A percentile compares a stretch with the other conserved stretches of the same genome.
phyloP scores from a whole-genome alignment of 2,329 filamentous ascomycete species.

The Curvularia spicifera region DNA sequence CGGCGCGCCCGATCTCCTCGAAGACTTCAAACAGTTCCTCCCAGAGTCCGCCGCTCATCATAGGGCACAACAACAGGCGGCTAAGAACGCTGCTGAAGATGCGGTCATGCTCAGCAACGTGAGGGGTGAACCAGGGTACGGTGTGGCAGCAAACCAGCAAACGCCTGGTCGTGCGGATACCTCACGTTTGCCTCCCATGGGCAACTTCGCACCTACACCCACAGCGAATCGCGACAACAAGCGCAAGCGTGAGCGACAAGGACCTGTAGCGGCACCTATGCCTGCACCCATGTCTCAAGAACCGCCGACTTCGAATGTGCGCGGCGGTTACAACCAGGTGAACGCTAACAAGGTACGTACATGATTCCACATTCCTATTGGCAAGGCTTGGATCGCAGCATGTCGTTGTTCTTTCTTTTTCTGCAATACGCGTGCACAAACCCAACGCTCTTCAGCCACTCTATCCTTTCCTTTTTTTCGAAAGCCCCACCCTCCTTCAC shows the following conservation, averaged over 20 bases:
- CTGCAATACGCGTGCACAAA: conserved; percentile 9
- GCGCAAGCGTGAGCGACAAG: conserved; percentile 73
- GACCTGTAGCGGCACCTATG: conserved; percentile 51
- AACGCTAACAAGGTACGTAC: conserved; percentile 43
- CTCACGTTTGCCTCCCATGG: conserved; percentile 79
- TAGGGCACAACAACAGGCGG: conserved; percentile 62
- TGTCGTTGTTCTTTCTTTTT: conserved; percentile 11
- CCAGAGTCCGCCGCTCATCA: conserved; percentile 80
- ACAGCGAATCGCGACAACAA: conserved; percentile 90
- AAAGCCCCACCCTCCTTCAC: background rate
- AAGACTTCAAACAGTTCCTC: conserved; percentile 98
- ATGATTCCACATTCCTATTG: conserved; percentile 7
- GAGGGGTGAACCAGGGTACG: conserved; percentile 59
- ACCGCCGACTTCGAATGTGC: conserved; percentile 41
- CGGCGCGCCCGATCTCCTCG: conserved; percentile 88
- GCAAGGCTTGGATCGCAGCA: conserved; percentile 6
- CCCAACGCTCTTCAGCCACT: conserved; percentile 1
- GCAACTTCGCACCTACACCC: conserved; percentile 86
- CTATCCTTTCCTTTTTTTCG: background rate
- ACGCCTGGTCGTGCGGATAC: conserved; percentile 55
- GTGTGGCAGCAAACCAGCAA: conserved; percentile 55
- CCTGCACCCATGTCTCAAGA: conserved; percentile 44
- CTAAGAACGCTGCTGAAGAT: conserved; percentile 72
- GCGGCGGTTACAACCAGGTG: conserved; percentile 37
- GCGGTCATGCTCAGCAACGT: conserved; percentile 70